Conservation (phyloP, 768 basidiomycete genomes). For the Mrakia frigida region DNA sequence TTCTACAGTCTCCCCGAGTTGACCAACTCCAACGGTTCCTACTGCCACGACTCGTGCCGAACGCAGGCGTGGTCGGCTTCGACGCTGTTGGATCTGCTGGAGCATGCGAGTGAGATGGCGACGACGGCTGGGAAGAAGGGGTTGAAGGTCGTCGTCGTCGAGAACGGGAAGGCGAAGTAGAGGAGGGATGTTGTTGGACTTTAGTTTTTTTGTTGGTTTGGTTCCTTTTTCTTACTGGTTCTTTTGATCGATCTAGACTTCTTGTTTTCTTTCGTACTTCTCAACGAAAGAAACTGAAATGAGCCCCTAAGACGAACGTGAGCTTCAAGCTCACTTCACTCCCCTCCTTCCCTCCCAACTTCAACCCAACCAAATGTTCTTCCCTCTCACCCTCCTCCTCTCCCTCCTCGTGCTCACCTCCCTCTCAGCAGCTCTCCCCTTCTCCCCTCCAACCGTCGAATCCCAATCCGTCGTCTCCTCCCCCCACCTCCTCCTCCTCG, state of each 20-base stretch:
- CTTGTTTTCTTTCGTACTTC: too few species aligned
- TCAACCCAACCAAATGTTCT: neutral
- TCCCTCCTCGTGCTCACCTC: neutral
- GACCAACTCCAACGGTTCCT: slow-evolving; percentile 57
- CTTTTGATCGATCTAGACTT: too few species aligned
- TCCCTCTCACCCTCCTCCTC: neutral
- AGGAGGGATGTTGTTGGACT: neutral
- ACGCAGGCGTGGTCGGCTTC: slow-evolving; percentile 97
- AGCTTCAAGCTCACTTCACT: neutral
- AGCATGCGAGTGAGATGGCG: slow-evolving; percentile 42
- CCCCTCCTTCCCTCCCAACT: neutral
- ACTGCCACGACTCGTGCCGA: slow-evolving; percentile 80
- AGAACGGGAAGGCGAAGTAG: neutral
- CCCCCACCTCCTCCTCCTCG: neutral
- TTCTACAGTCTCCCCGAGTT: slow-evolving; percentile 73
- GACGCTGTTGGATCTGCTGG: slow-evolving; percentile 81
- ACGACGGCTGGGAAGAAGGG: neutral
- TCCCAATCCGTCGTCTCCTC: too few species aligned
- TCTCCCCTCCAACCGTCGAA: too few species aligned
- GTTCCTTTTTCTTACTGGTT: too few species aligned
- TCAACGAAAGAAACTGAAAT: too few species aligned
- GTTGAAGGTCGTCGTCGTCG: neutral
- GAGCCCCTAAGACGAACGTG: too few species aligned
- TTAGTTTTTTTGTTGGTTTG: too few species aligned
- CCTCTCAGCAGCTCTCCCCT: neutral